Percentiles rank a stretch among this genome's conserved stretches.
phyloP scores from a whole-genome alignment of 1,284 basidiomycete species.

The Boletellus deceptivus region DNA sequence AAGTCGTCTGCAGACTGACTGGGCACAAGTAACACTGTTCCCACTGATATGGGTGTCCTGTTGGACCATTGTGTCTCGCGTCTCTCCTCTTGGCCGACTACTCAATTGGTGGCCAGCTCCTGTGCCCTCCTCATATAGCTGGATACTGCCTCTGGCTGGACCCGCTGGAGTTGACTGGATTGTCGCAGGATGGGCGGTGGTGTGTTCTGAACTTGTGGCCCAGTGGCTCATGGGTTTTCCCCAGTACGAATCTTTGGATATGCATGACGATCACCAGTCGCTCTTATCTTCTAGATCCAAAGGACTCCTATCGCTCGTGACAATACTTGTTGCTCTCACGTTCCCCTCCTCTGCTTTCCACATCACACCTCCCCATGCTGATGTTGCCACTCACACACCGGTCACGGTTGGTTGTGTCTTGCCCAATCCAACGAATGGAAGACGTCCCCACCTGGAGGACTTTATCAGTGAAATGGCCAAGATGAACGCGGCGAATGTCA shows the following conservation, averaged over 20 bases:
- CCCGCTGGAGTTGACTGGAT: constrained; percentile 66
- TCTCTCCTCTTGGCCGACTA: constrained; percentile 66
- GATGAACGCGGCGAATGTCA: constrained; percentile 50
- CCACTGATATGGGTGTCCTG: constrained; percentile 65
- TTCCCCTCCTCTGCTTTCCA: constrained; percentile 52
- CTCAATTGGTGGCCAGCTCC: constrained; percentile 61
- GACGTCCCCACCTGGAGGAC: constrained; percentile 51
- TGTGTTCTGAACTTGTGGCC: constrained; percentile 53
- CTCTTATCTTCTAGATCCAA: constrained; percentile 23
- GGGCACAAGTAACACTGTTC: constrained; percentile 54
- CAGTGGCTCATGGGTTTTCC: constrained; percentile 50
- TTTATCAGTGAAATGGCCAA: constrained; percentile 55
- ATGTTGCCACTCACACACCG: constrained; percentile 46
- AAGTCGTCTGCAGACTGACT: constrained; percentile 31
- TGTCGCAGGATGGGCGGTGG: constrained; percentile 65
- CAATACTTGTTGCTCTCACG: constrained; percentile 46
- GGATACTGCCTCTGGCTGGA: constrained; percentile 59
- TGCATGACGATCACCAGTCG: not conserved
- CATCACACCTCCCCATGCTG: constrained; percentile 43
- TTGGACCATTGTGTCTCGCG: constrained; percentile 51
- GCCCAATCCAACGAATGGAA: constrained; percentile 43
- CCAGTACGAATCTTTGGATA: constrained; percentile 14
- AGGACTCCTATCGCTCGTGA: constrained; percentile 36
- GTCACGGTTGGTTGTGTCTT: constrained; percentile 64
- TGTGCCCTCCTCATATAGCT: constrained; percentile 52